These are phyloP conservation scores for Diutina catenulata DNA, from an alignment of 1,139 yeast genomes.

Conservation along the genomic window DNA sequence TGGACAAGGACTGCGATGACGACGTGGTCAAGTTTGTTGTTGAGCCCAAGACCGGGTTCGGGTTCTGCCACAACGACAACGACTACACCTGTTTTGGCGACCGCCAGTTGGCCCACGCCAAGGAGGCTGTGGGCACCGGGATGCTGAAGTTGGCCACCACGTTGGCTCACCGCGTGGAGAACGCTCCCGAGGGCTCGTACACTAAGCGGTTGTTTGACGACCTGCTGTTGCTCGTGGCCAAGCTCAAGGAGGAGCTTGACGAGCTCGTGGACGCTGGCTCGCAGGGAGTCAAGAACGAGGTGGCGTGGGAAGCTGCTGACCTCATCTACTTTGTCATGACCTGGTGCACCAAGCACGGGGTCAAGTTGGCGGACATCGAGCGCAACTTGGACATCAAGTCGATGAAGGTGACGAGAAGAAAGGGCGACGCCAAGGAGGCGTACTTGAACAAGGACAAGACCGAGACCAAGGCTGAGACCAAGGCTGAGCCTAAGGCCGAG, in stretches of 20 bases:
- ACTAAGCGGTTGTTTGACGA: slow-evolving; percentile 82
- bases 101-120: slow-evolving; percentile 19
- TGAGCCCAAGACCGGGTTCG: slow-evolving; percentile 61
- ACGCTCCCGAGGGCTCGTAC: slow-evolving; percentile 87
- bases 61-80: slow-evolving; percentile 83
- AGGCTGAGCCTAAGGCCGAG: slow-evolving; percentile 9
- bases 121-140: slow-evolving; percentile 44
- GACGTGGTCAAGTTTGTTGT: slow-evolving; percentile 85
- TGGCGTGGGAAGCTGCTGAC: slow-evolving; percentile 98
- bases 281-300: slow-evolving; percentile 37
- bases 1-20: slow-evolving; percentile 82
- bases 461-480: slow-evolving; percentile 10
- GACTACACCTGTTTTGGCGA: slow-evolving; percentile 62
- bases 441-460: slow-evolving; percentile 23
- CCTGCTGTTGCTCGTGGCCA: slow-evolving; percentile 62
- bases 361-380: slow-evolving; percentile 69
- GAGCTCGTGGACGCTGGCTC: slow-evolving; percentile 80
- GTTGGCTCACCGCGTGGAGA: slow-evolving; percentile 36
- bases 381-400: slow-evolving; percentile 75
- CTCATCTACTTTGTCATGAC: slow-evolving; percentile 80
- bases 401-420: slow-evolving; percentile 79
- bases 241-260: slow-evolving; percentile 92
- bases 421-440: slow-evolving; percentile 89
- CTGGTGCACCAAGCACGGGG: slow-evolving; percentile 78
- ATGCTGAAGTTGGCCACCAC: slow-evolving; percentile 56